Conservation (phyloP, 192 early-diverging fungal species). For the Rhizophagus prolifer region DNA sequence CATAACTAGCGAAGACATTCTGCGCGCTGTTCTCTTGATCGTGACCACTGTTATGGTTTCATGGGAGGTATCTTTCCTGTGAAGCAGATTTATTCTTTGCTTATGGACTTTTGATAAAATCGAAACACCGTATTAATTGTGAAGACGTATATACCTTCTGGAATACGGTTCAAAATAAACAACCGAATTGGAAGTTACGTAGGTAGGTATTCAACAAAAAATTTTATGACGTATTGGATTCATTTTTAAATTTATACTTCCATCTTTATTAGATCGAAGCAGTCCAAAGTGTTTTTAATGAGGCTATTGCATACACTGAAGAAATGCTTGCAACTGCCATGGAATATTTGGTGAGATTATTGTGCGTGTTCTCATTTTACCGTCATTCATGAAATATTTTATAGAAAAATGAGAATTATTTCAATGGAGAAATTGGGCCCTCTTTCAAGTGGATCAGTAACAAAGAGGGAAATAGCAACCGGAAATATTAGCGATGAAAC, state of each 20-base stretch:
- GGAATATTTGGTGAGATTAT: slow-evolving; percentile 22
- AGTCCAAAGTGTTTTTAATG: slow-evolving; percentile 12
- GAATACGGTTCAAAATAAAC: neutral
- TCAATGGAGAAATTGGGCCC: no score
- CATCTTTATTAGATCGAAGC: slow-evolving; percentile 18
- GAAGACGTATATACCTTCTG: neutral
- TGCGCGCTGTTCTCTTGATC: no score
- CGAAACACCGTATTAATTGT: neutral
- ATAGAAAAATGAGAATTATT: no score
- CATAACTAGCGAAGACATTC: no score
- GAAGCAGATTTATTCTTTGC: no score
- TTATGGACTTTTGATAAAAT: no score
- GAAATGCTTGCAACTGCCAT: neutral
- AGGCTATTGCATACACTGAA: slow-evolving; percentile 9
- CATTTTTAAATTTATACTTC: slow-evolving; percentile 10
- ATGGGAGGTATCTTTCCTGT: no score
- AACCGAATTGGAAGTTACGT: neutral
- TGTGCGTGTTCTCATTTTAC: slow-evolving; percentile 25
- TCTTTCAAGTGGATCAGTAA: no score
- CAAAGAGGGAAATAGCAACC: no score
- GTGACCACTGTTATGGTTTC: no score
- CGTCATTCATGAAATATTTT: slow-evolving; percentile 13
- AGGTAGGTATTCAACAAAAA: slow-evolving; percentile 2
- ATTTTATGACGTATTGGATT: slow-evolving; percentile 5
- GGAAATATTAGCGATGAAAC: no score